Percentiles rank a stretch among this genome's conserved stretches.
phyloP scores from a whole-genome alignment of 305 asterid species.

The Fraxinus xanthoxyloides region DNA sequence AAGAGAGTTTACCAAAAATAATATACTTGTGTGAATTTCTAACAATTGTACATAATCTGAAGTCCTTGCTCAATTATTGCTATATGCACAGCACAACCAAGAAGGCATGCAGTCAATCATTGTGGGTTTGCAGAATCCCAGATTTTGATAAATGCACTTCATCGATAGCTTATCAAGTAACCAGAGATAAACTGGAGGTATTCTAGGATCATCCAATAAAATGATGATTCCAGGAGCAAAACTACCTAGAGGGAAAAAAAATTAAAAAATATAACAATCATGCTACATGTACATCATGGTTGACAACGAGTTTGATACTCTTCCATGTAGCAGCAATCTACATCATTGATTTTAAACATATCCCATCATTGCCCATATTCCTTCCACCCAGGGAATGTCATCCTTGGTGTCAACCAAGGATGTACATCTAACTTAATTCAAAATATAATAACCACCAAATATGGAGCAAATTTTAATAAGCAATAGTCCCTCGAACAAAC shows the following conservation, averaged over 20 bases:
- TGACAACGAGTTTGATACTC: too few relatives aligned
- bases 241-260: neutral
- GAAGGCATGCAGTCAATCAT: neutral
- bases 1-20: neutral
- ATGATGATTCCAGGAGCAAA: neutral
- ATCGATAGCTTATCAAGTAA: neutral
- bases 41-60: neutral
- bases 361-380: too few relatives aligned
- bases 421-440: too few relatives aligned
- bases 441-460: neutral
- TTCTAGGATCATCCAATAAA: neutral
- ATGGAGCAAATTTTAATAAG: neutral
- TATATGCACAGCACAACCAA: neutral
- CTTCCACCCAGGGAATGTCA: too few relatives aligned
- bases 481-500: neutral
- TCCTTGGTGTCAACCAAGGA: too few relatives aligned
- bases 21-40: neutral
- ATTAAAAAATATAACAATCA: too few relatives aligned
- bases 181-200: neutral
- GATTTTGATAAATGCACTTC: neutral
- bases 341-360: too few relatives aligned
- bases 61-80: neutral
- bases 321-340: too few relatives aligned
- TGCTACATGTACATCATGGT: too few relatives aligned
- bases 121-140: neutral